Evolutionary conservation across 148 eudicot species (phyloP).

Genomic region (Pharnaceum exiguum): DNA sequence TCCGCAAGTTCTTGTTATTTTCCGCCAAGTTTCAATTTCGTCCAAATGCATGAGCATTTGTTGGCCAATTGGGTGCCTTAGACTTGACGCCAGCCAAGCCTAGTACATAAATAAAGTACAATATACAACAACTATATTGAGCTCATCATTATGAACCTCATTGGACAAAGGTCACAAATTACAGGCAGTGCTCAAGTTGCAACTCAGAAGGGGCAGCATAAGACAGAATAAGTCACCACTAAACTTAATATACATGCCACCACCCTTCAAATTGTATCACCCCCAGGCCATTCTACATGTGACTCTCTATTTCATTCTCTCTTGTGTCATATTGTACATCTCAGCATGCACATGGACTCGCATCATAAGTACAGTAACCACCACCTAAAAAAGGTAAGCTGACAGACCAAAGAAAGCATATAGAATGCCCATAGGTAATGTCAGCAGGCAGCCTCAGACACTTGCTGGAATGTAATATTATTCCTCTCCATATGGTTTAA

Average conservation of each 20-base stretch:
- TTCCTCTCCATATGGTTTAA: constrained; percentile 20
- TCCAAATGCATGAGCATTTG: too few species aligned
- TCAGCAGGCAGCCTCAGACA: constrained; percentile 6
- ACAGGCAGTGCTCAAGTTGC: constrained; percentile 13
- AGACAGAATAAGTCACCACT: not conserved
- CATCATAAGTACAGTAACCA: not conserved
- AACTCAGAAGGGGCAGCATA: not conserved
- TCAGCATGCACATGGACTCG: constrained; percentile 11
- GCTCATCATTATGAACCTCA: not conserved
- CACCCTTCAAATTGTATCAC: not conserved
- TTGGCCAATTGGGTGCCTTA: too few species aligned
- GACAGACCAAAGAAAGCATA: not conserved
- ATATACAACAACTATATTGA: not conserved
- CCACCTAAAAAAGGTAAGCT: constrained; percentile 1
- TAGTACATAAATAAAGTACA: too few species aligned
- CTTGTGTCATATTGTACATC: constrained; percentile 18
- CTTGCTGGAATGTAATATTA: constrained; percentile 12
- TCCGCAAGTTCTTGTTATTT: too few species aligned
- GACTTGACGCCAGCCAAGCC: too few species aligned
- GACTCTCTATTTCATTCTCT: not conserved
- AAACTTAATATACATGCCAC: constrained; percentile 4
- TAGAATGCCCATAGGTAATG: not conserved
- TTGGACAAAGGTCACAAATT: not conserved
- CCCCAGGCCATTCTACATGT: constrained; percentile 6
- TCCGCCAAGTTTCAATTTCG: too few species aligned